phyloP scores from a whole-genome alignment of 108 stramenopile genomes.

The Cyclotella atomus region DNA sequence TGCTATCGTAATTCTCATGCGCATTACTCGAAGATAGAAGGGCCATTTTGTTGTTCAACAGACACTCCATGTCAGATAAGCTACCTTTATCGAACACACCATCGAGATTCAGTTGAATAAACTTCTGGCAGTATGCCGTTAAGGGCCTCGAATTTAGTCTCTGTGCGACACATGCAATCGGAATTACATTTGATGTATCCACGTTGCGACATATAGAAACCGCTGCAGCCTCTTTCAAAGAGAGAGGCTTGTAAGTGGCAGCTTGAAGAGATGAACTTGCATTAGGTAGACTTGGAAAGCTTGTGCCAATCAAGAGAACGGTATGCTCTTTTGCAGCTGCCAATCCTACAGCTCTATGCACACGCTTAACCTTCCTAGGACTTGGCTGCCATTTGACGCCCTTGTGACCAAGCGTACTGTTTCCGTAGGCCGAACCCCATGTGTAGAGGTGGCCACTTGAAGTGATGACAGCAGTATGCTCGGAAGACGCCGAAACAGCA shows the following conservation, averaged over 20 bases:
- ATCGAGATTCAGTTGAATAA: conserved; percentile 76
- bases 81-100: conserved; percentile 75
- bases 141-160: conserved; percentile 57
- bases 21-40: conserved; percentile 19
- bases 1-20: conserved; percentile 43
- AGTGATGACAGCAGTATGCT: conserved; percentile 80
- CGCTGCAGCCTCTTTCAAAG: conserved; percentile 64
- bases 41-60: conserved; percentile 52
- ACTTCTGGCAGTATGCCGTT: conserved; percentile 65
- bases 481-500: conserved; percentile 75
- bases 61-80: conserved; percentile 60
- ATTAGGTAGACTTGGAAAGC: conserved; percentile 63
- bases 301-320: conserved; percentile 72
- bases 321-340: conserved; percentile 86
- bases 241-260: neutral
- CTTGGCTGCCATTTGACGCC: conserved; percentile 76
- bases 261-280: neutral
- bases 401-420: conserved; percentile 75
- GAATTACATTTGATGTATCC: conserved; percentile 82
- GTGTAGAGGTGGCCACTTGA: conserved; percentile 77
- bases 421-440: conserved; percentile 75
- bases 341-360: conserved; percentile 77
- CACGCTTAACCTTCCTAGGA: conserved; percentile 75
- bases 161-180: conserved; percentile 66
- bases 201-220: conserved; percentile 63